A percentile compares a stretch with the other conserved stretches of the same genome.
Conservation (phyloP, 441 rosid genomes). For the Hura crepitans region DNA sequence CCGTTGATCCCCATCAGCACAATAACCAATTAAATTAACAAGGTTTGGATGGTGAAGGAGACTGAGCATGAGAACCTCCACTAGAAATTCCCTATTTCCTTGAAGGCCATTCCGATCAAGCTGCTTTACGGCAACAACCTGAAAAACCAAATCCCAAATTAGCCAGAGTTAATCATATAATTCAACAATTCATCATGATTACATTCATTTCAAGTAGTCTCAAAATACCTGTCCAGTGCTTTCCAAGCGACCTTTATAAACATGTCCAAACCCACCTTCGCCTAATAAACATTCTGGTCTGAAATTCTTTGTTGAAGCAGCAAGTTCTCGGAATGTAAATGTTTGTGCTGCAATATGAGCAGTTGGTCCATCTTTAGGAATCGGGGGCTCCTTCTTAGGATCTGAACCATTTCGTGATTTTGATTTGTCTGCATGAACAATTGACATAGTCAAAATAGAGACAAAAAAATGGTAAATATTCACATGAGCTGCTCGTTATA, state of each 20-base stretch:
- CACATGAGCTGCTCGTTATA: neutral
- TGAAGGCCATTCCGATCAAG: slow-evolving; percentile 96
- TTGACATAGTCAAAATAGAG: slow-evolving; percentile 3
- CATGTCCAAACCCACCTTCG: slow-evolving; percentile 99
- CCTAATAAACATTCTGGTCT: slow-evolving; percentile 77
- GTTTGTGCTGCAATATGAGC: slow-evolving; percentile 84
- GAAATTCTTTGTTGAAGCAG: slow-evolving; percentile 81
- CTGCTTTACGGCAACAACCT: slow-evolving; percentile 97
- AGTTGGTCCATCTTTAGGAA: slow-evolving; percentile 68
- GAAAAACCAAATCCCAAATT: slow-evolving; percentile 26
- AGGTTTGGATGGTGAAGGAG: slow-evolving; percentile 91
- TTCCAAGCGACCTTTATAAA: slow-evolving; percentile 92
- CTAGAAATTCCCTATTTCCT: slow-evolving; percentile 96
- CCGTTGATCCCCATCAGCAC: slow-evolving; percentile 97
- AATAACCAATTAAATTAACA: slow-evolving; percentile 91
- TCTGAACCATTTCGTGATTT: slow-evolving; percentile 66
- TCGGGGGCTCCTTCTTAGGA: slow-evolving; percentile 56
- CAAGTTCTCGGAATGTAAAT: slow-evolving; percentile 86
- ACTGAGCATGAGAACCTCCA: slow-evolving; percentile 97
- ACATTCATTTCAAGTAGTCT: slow-evolving; percentile 11
- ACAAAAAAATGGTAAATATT: neutral
- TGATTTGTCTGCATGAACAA: slow-evolving; percentile 55
- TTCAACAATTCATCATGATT: too few relatives aligned
- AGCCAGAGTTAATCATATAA: slow-evolving; percentile 11
- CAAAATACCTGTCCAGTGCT: slow-evolving; percentile 76